Evolutionary conservation across 768 basidiomycete genomes (phyloP).

Genomic region (Pleurotus giganteus): DNA sequence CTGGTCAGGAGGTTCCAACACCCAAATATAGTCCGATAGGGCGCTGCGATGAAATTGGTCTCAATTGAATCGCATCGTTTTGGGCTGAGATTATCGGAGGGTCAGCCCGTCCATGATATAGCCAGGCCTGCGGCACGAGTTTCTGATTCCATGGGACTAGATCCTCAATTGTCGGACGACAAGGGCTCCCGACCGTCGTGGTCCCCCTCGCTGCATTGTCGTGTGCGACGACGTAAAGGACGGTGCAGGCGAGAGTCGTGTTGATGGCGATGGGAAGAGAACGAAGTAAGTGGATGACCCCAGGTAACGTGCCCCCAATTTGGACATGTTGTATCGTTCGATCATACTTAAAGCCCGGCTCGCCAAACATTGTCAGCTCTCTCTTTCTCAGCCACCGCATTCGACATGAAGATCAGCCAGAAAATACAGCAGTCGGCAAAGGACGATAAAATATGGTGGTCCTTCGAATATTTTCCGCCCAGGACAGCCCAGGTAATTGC

Average conservation of each 20-base stretch:
- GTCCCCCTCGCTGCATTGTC: too few relatives aligned
- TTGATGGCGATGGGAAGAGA: background rate
- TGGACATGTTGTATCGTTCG: constrained; percentile 18
- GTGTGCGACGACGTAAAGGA: background rate
- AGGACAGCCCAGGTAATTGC: constrained; percentile 82
- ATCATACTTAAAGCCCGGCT: constrained; percentile 17
- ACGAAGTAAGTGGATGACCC: constrained; percentile 8
- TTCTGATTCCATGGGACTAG: too few relatives aligned
- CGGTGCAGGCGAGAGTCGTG: background rate
- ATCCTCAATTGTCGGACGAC: too few relatives aligned
- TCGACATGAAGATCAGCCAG: constrained; percentile 88
- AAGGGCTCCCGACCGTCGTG: too few relatives aligned
- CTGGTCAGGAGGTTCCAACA: too few relatives aligned
- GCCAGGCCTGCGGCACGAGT: background rate
- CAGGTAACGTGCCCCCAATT: constrained; percentile 25
- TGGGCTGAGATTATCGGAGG: too few relatives aligned
- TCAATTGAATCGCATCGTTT: background rate
- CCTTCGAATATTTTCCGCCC: constrained; percentile 98
- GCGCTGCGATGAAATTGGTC: background rate
- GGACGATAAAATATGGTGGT: constrained; percentile 94
- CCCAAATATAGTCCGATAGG: too few relatives aligned
- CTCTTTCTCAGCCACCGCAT: constrained; percentile 22
- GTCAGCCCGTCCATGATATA: background rate
- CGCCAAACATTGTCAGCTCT: constrained; percentile 8
- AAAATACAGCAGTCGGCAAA: constrained; percentile 86